Conservation (phyloP, 2,329 filamentous ascomycete species). For the Thelonectria rubi region DNA sequence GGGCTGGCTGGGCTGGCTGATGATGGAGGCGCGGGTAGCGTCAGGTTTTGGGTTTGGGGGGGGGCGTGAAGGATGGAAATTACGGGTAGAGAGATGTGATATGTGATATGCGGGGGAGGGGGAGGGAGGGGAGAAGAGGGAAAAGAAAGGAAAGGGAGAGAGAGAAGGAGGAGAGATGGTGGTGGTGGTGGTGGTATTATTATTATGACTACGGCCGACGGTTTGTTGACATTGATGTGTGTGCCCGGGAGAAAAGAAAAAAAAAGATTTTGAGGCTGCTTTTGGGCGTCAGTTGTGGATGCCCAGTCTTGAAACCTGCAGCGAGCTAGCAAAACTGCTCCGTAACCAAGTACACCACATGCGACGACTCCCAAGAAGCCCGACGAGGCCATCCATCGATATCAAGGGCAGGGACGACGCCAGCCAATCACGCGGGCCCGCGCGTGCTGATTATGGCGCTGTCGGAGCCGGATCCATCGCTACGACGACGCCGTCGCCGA, state of each 20-base stretch:
- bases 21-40: slow-evolving; percentile 42
- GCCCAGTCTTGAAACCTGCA: slow-evolving; percentile 24
- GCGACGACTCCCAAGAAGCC: slow-evolving; percentile 18
- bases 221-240: slow-evolving; percentile 20
- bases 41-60: slow-evolving; percentile 26
- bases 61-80: slow-evolving; percentile 37
- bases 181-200: too few species aligned
- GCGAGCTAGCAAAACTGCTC: slow-evolving; percentile 11
- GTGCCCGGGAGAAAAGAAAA: slow-evolving; percentile 12
- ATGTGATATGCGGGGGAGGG: slow-evolving; percentile 18
- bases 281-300: slow-evolving; percentile 29
- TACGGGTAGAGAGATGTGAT: slow-evolving; percentile 31
- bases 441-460: slow-evolving; percentile 16
- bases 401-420: not conserved
- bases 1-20: slow-evolving; percentile 31
- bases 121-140: slow-evolving; percentile 5
- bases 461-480: slow-evolving; percentile 12
- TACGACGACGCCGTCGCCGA: slow-evolving; percentile 22
- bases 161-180: not conserved
- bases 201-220: slow-evolving; percentile 3
- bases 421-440: slow-evolving; percentile 19
- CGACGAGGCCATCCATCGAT: slow-evolving; percentile 19
- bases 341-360: not conserved
- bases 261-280: slow-evolving; percentile 25
- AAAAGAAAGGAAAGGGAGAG: slow-evolving; percentile 1